These are phyloP conservation scores for Fraxinus americana DNA, from an alignment of 257 asterid species.

Conservation along the genomic window DNA sequence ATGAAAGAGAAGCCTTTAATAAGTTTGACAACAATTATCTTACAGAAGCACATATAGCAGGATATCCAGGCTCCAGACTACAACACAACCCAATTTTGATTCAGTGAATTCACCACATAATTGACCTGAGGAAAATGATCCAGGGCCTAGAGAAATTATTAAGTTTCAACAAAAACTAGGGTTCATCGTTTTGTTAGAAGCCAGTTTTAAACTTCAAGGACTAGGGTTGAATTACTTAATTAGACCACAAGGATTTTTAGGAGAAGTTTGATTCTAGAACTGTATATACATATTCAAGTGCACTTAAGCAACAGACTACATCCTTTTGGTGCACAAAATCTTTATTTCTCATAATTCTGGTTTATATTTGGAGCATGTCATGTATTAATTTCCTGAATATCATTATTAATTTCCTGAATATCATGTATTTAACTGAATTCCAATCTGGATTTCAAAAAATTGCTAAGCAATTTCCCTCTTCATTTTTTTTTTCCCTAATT, in stretches of 20 bases:
- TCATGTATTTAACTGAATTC: background rate
- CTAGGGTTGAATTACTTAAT: background rate
- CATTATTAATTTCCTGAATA: background rate
- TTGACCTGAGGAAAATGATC: background rate
- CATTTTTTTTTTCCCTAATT: too few relatives aligned
- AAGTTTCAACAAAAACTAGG: background rate
- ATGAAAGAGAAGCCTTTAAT: background rate
- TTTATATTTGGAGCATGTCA: background rate
- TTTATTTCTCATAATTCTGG: background rate
- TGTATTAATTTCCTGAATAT: background rate
- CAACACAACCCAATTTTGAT: background rate
- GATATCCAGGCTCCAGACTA: background rate
- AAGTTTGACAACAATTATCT: background rate
- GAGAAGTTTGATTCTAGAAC: background rate
- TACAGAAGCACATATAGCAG: background rate
- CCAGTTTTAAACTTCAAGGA: background rate
- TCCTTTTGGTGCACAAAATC: background rate
- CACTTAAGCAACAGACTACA: background rate
- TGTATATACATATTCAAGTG: background rate
- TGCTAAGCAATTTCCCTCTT: too few relatives aligned
- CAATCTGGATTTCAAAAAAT: too few relatives aligned
- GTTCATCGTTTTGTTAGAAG: background rate
- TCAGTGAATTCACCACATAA: background rate
- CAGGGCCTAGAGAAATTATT: background rate
- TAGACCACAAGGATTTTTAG: background rate